Evolutionary conservation across 495 filamentous ascomycete species (phyloP).

Genomic region (Aspergillus diversus): DNA sequence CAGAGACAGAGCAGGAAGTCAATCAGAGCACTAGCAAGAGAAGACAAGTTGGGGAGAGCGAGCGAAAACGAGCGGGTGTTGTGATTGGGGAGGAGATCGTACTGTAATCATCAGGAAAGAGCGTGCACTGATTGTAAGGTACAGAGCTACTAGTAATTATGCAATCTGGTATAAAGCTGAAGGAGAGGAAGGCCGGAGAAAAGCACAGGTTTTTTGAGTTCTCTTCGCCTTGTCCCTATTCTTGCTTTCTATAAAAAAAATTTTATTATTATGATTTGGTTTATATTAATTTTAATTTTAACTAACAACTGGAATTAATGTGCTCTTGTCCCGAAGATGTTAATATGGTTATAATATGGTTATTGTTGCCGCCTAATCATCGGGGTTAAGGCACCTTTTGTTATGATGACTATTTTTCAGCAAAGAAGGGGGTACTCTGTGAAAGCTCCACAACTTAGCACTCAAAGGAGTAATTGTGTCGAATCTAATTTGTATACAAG

Average conservation of each 20-base stretch:
- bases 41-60: conserved; percentile 5
- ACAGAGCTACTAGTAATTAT: neutral
- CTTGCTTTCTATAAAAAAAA: neutral
- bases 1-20: neutral
- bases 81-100: neutral
- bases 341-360: neutral
- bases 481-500: neutral
- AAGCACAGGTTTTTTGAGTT: no score
- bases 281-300: no score
- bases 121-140: neutral
- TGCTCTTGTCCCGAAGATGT: no score
- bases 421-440: conserved; percentile 1
- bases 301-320: no score
- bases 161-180: neutral
- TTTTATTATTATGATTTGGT: neutral
- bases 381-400: neutral
- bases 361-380: conserved; percentile 6
- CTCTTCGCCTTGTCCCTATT: neutral
- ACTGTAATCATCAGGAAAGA: conserved; percentile 5
- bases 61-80: conserved; percentile 4
- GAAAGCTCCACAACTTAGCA: conserved; percentile 5
- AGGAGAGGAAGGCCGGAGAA: neutral
- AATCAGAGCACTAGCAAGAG: conserved; percentile 4
- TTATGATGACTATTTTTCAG: neutral
- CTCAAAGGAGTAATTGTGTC: neutral